Evolutionary conservation across 495 filamentous ascomycete species (phyloP).

Genomic region (Tuber brumale): DNA sequence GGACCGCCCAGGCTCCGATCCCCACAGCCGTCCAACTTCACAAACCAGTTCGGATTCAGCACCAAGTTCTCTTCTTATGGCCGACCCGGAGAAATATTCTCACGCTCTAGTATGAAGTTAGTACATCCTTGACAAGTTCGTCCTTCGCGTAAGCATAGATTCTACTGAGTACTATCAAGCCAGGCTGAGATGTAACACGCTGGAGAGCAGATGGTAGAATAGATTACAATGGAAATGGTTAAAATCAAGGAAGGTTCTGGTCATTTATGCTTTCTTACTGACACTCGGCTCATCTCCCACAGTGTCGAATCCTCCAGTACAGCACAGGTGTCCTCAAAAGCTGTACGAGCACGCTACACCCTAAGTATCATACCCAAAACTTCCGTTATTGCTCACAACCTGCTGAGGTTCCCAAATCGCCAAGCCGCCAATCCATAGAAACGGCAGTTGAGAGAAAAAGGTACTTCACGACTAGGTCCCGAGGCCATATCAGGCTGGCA

Average conservation of each 20-base stretch:
- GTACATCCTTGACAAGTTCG: not conserved
- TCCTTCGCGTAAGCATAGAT: not conserved
- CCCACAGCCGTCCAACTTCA: not conserved
- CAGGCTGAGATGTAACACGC: not conserved
- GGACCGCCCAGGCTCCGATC: not conserved
- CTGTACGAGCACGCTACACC: not conserved
- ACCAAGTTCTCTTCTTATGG: not conserved
- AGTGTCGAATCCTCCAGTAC: too few relatives aligned
- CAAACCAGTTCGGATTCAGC: not conserved
- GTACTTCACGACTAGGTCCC: not conserved
- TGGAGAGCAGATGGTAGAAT: not conserved
- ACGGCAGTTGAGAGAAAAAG: not conserved
- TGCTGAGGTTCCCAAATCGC: not conserved
- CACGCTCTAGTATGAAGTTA: not conserved
- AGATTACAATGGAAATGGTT: not conserved
- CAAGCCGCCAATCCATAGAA: not conserved
- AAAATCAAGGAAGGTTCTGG: not conserved
- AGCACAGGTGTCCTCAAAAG: not conserved
- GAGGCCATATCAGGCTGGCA: not conserved
- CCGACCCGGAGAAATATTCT: not conserved
- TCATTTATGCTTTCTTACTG: not conserved
- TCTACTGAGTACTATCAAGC: not conserved
- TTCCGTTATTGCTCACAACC: not conserved
- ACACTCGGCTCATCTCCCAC: not conserved
- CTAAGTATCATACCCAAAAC: not conserved